Conservation (phyloP, 257 asterid genomes). For the Solanum sejunctum region DNA sequence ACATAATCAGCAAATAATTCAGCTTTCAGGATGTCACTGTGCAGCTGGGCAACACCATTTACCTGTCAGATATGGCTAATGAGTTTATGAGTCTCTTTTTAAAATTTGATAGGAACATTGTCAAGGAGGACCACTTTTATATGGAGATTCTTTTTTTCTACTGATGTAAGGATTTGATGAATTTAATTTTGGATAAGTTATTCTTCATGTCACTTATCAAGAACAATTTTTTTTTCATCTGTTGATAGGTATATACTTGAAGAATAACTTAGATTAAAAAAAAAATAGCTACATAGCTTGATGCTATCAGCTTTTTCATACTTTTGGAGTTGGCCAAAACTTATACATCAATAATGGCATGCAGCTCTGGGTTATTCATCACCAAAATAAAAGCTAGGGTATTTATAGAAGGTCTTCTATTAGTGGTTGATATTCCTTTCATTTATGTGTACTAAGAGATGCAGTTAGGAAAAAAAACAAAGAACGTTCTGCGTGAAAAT, state of each 20-base stretch:
- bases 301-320: conserved; percentile 3
- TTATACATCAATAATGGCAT: neutral
- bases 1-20: conserved; percentile 90
- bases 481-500: neutral
- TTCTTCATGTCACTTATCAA: neutral
- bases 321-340: neutral
- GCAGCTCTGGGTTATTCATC: neutral
- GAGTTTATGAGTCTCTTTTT: neutral
- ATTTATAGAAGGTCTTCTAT: neutral
- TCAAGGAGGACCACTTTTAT: neutral
- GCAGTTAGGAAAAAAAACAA: neutral
- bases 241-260: neutral
- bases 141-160: neutral
- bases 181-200: neutral
- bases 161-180: neutral
- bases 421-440: neutral
- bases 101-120: neutral
- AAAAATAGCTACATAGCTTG: neutral
- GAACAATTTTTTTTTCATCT: neutral
- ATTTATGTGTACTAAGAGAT: neutral
- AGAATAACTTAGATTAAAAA: neutral
- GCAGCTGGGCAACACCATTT: conserved; percentile 97
- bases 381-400: neutral
- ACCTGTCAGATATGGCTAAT: conserved; percentile 39
- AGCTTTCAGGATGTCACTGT: conserved; percentile 79